These are phyloP conservation scores for Neurospora sp. DNA, from an alignment of 495 filamentous ascomycete species.

Conservation along the genomic window DNA sequence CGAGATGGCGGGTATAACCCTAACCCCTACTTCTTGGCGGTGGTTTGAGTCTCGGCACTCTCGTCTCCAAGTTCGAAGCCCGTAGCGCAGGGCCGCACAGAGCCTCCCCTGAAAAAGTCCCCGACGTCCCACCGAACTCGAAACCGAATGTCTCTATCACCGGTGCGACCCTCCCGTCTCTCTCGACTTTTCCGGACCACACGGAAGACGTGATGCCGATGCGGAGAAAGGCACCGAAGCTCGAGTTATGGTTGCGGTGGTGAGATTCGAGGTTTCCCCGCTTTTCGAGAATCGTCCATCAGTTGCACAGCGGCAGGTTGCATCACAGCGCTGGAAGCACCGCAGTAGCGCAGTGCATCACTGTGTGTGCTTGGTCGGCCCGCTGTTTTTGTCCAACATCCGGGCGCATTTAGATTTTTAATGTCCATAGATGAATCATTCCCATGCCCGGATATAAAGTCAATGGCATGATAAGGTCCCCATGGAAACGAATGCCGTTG, in stretches of 20 bases:
- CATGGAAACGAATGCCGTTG: background rate
- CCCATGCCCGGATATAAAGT: background rate
- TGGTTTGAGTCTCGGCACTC: background rate
- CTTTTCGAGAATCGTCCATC: background rate
- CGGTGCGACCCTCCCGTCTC: background rate
- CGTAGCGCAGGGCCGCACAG: background rate
- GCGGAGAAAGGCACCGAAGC: no score
- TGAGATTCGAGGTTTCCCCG: background rate
- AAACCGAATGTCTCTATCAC: background rate
- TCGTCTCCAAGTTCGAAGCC: background rate
- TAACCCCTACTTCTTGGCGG: background rate
- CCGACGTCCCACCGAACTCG: background rate
- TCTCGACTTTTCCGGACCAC: background rate
- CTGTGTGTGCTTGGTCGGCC: no score
- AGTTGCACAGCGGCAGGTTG: background rate
- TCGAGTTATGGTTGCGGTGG: no score
- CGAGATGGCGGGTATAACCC: background rate
- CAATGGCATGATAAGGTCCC: background rate
- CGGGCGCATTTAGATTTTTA: no score
- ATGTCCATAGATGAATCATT: no score
- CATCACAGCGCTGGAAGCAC: no score
- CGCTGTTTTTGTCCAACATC: no score
- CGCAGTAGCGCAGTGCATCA: no score
- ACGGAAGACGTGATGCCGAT: background rate
- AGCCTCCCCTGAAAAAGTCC: background rate